Evolutionary conservation across 176 grass and related monocot genomes (phyloP).

Genomic region (Carex littledalei): DNA sequence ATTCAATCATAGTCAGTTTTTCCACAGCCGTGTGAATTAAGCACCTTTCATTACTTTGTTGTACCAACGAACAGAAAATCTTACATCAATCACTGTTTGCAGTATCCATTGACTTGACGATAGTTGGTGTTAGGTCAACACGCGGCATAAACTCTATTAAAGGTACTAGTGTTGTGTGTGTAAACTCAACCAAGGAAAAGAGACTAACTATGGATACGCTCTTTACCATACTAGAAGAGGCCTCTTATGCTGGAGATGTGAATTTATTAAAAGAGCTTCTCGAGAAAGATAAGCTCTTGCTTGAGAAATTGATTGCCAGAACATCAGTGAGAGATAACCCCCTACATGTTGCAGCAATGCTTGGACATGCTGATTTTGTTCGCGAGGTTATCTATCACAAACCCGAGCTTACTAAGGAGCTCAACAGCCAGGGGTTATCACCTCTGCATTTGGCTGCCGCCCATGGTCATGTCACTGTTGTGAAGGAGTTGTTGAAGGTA

Average conservation of each 20-base stretch:
- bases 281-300: conserved; percentile 17
- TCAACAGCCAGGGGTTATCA: neutral
- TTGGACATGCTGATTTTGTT: conserved; percentile 7
- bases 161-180: no score
- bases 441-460: conserved; percentile 23
- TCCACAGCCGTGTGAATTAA: no score
- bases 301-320: neutral
- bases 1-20: no score
- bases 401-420: neutral
- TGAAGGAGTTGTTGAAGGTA: conserved; percentile 13
- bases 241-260: conserved; percentile 8
- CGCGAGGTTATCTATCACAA: neutral
- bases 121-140: no score
- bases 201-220: neutral
- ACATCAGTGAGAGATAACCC: neutral
- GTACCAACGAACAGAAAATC: no score
- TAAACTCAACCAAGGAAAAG: neutral
- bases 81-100: no score
- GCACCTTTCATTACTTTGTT: no score
- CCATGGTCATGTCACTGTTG: conserved; percentile 5
- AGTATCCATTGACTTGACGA: no score
- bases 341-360: conserved; percentile 12
- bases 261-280: neutral
- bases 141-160: no score
- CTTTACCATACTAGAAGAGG: conserved; percentile 4